Evolutionary conservation across 441 rosid species (phyloP), one percentile per base, ranked within the genome.

Genomic region (Biscutella laevigata): DNA sequence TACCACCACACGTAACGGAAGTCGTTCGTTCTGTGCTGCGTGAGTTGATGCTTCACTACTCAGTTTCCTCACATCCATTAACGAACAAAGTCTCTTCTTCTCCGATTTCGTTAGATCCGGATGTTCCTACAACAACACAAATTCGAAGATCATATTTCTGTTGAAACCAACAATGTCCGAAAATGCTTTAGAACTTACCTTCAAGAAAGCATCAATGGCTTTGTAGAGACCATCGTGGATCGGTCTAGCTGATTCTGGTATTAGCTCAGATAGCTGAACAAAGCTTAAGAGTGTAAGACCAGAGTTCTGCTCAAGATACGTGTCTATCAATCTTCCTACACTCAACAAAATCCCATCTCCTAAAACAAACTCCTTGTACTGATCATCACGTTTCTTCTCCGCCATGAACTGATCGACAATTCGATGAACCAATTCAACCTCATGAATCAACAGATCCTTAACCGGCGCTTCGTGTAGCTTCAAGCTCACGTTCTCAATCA

Each of bases 1-100:
- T 29, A 91, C 96, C 0, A 91, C 87, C 15, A 87, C 81, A 3
- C 96, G 79, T 9, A 91, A 80, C 0, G 98, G 98, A 14, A 91
- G 91, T 6, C 73, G 61, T 9, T 88, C 96, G 10, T 88, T 91
- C 73, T 85, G 98, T 0, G 95, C 96, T 6, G 95, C 96, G 43
- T 85, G 95, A 73, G 76, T 76, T 0, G 95, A 85, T 14, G 91
- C 89, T 12, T 80, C 83, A 21, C 28, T 67, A 3, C 96, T 77
- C 12, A 91, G 80, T 63, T 80, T 91, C 71, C 80, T 77, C n/a
- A 85, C 95, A 52, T 91, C 86, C 91, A 91, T 78, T 66, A 88
- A 48, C 32, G 82, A 78, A 11, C 95, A 81, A 11, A 91, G 46
- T 63, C 77, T 77, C 79, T 91, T 91, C 62, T 75, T 80, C 53